A percentile compares a stretch with the other conserved stretches of the same genome.
These are phyloP conservation scores for Microcyclosporella mali DNA, from an alignment of 2,329 filamentous ascomycete species.

Conservation along the genomic window DNA sequence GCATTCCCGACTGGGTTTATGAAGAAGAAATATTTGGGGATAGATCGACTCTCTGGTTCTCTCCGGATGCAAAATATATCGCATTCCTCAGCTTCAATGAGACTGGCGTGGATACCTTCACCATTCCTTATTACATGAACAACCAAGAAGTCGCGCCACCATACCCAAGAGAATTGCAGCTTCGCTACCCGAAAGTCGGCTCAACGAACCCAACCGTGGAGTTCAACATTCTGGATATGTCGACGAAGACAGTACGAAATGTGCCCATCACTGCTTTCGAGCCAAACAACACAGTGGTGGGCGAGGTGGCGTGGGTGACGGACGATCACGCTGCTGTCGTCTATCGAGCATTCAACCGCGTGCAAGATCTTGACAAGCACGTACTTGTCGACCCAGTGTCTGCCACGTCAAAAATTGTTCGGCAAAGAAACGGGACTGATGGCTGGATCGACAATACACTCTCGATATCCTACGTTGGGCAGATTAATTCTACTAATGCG, in stretches of 20 bases:
- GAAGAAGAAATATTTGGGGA: slow-evolving; percentile 53
- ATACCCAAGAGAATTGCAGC: slow-evolving; percentile 57
- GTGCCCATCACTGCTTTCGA: slow-evolving; percentile 54
- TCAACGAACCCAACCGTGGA: slow-evolving; percentile 60
- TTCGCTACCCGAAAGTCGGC: slow-evolving; percentile 65
- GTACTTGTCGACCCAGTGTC: slow-evolving; percentile 53
- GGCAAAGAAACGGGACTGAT: slow-evolving; percentile 52
- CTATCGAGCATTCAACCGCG: slow-evolving; percentile 62
- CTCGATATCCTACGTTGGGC: slow-evolving; percentile 51
- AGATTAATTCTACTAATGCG: slow-evolving; percentile 30
- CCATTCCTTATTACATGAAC: slow-evolving; percentile 61
- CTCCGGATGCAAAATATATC: slow-evolving; percentile 50
- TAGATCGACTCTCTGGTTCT: slow-evolving; percentile 51
- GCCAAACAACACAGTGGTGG: slow-evolving; percentile 57
- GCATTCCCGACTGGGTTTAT: slow-evolving; percentile 60
- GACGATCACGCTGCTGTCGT: slow-evolving; percentile 55
- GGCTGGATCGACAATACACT: slow-evolving; percentile 59
- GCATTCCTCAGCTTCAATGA: slow-evolving; percentile 56
- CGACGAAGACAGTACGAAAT: slow-evolving; percentile 38
- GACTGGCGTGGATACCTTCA: slow-evolving; percentile 61
- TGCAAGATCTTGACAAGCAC: slow-evolving; percentile 59
- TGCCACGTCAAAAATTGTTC: slow-evolving; percentile 43
- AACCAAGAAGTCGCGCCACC: slow-evolving; percentile 50
- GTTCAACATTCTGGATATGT: slow-evolving; percentile 53
- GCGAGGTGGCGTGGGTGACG: slow-evolving; percentile 63